Conservation (phyloP, 176 grass and related monocot species). For the Oryza longistaminata region DNA sequence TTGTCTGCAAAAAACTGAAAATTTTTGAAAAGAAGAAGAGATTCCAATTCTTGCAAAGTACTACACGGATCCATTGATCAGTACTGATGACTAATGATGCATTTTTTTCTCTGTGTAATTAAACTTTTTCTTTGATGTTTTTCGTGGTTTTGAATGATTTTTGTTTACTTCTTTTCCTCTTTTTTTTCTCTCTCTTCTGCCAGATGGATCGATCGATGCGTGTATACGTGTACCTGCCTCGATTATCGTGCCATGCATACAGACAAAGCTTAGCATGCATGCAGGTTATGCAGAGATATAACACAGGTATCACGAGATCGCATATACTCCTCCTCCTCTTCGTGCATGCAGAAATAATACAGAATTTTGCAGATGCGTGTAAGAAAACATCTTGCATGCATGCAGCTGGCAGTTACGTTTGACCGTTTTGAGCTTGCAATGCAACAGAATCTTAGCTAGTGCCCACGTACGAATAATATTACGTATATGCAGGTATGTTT, state of each 20-base stretch:
- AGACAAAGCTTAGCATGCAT: neutral
- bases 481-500: too few relatives aligned
- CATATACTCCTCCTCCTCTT: neutral
- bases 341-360: neutral
- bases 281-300: neutral
- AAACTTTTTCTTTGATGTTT: neutral
- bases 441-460: neutral
- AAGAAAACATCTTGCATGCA: too few relatives aligned
- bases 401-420: neutral
- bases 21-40: neutral
- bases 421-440: neutral
- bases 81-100: neutral
- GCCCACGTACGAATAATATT: too few relatives aligned
- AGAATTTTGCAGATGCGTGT: neutral
- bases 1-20: neutral
- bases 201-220: neutral
- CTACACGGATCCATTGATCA: neutral
- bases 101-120: too few relatives aligned
- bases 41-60: conserved; percentile 13
- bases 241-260: neutral
- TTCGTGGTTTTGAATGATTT: neutral
- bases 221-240: neutral
- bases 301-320: conserved; percentile 28
- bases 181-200: neutral
- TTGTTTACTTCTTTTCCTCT: too few relatives aligned